A percentile compares a stretch with the other conserved stretches of the same genome.
phyloP scores from a whole-genome alignment of 148 eudicot genomes.

The Nepenthes mirabilis region DNA sequence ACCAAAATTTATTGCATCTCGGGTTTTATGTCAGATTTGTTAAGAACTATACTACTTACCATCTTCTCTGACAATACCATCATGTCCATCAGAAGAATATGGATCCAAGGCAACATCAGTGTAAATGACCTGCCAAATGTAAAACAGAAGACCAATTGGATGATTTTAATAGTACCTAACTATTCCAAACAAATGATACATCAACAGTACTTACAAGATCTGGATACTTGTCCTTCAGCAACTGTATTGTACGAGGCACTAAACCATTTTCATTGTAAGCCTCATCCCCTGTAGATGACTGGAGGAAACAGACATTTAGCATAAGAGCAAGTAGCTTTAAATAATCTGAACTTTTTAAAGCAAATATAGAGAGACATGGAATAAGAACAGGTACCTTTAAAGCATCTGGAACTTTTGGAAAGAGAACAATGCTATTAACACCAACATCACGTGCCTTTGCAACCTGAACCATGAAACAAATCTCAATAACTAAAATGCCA shows the following conservation, averaged over 20 bases:
- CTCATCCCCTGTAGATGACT: conserved; percentile 89
- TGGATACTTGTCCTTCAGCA: conserved; percentile 90
- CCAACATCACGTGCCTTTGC: conserved; percentile 91
- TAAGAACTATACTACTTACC: conserved; percentile 24
- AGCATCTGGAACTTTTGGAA: conserved; percentile 98
- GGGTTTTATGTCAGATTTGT: too few species aligned
- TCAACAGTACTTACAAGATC: conserved; percentile 64
- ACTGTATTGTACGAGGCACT: conserved; percentile 78
- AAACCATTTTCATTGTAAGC: conserved; percentile 90
- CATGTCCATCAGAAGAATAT: conserved; percentile 95
- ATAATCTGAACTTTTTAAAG: neutral
- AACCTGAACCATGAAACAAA: conserved; percentile 32
- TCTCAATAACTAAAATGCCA: neutral
- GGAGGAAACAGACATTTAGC: neutral
- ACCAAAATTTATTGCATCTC: too few species aligned
- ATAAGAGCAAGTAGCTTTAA: too few species aligned
- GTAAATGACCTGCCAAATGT: conserved; percentile 47
- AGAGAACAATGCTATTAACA: conserved; percentile 77
- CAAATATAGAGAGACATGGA: neutral
- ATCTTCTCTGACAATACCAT: conserved; percentile 98
- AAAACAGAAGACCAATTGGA: neutral
- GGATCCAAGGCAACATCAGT: conserved; percentile 99
- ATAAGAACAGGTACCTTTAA: conserved; percentile 47
- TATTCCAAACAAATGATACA: neutral
- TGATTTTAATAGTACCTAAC: neutral